Conservation (phyloP, 305 asterid species). For the Galium porrigens region DNA sequence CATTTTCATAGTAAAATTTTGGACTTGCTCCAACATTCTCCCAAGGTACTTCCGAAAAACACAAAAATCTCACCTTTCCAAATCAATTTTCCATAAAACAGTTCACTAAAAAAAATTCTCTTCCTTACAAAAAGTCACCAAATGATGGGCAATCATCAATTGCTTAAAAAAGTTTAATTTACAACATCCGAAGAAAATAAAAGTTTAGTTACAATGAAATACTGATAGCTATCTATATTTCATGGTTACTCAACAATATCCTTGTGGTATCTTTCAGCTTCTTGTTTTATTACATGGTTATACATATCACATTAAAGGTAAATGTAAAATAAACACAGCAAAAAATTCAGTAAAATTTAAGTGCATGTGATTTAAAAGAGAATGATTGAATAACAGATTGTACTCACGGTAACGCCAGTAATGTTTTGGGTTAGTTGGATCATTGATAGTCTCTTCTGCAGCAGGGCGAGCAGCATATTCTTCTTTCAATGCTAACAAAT, state of each 20-base stretch:
- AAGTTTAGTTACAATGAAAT: not conserved
- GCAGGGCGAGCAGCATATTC: conserved; percentile 79
- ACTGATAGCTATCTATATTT: not conserved
- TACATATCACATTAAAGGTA: not conserved
- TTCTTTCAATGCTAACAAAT: conserved; percentile 74
- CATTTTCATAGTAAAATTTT: too few species aligned
- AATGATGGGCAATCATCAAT: not conserved
- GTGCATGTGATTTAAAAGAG: not conserved
- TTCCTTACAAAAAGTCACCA: not conserved
- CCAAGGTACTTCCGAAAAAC: not conserved
- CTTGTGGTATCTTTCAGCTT: not conserved
- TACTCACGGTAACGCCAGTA: conserved; percentile 83
- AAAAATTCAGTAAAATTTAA: not conserved
- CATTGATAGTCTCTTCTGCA: conserved; percentile 80
- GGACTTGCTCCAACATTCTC: not conserved
- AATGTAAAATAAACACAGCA: not conserved
- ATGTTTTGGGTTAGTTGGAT: conserved; percentile 93
- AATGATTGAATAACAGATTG: conserved; percentile 8
- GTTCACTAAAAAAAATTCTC: not conserved
- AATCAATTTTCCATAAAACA: not conserved
- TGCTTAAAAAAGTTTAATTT: not conserved
- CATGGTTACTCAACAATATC: not conserved
- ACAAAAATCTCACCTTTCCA: not conserved
- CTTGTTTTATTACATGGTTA: not conserved
- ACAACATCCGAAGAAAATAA: not conserved